phyloP scores from a whole-genome alignment of 2,329 filamentous ascomycete genomes.

The Arthrobotrys musiformis region DNA sequence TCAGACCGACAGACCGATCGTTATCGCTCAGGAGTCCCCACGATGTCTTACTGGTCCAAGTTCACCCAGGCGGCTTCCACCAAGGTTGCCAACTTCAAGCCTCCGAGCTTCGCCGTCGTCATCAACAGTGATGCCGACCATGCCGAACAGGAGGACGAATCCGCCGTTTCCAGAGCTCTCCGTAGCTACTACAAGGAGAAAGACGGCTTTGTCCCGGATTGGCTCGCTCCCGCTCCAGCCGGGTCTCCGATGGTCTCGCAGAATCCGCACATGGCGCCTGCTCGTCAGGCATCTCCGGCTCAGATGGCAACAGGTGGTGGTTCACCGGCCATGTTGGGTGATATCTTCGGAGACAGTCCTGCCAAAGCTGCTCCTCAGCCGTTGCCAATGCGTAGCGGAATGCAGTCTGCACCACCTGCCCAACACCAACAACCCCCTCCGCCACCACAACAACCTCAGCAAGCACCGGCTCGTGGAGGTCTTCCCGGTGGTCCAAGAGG shows the following conservation, averaged over 20 bases:
- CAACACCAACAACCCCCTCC: conserved; percentile 48
- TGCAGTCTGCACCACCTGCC: conserved; percentile 23
- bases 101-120: conserved; percentile 29
- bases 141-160: conserved; percentile 45
- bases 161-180: conserved; percentile 52
- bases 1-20: not conserved
- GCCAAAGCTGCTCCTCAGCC: not conserved
- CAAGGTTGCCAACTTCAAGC: conserved; percentile 46
- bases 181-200: conserved; percentile 52
- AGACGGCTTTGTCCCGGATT: conserved; percentile 53
- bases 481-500: conserved; percentile 10
- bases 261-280: not conserved
- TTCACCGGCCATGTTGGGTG: conserved; percentile 31
- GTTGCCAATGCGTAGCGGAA: conserved; percentile 21
- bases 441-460: conserved; percentile 28
- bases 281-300: conserved; percentile 1
- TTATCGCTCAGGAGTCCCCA: conserved; percentile 4
- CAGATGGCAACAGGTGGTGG: conserved; percentile 29
- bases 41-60: conserved; percentile 34
- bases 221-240: conserved; percentile 32
- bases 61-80: conserved; percentile 20
- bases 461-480: too few species aligned
- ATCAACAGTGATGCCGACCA: conserved; percentile 34
- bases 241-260: conserved; percentile 7
- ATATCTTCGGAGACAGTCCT: conserved; percentile 46